A percentile compares a stretch with the other conserved stretches of the same genome.
Conservation (phyloP, 805 yeast species). For the Kurtzmaniella fragi region DNA sequence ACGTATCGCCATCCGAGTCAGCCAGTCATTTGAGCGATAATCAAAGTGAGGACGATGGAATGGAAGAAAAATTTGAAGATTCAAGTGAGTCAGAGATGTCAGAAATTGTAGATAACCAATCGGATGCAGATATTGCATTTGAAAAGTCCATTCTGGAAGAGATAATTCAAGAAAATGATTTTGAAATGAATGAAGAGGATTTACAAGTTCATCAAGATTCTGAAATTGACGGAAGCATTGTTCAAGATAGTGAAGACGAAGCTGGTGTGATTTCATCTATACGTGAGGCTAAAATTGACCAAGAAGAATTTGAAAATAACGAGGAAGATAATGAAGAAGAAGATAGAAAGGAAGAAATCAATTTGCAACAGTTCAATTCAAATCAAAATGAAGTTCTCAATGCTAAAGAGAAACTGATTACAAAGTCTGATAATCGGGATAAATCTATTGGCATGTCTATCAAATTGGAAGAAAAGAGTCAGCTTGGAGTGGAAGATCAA, state of each 20-base stretch:
- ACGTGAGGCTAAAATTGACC: not conserved
- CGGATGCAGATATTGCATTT: too few relatives aligned
- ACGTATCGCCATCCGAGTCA: not conserved
- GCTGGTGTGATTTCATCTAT: not conserved
- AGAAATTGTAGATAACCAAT: not conserved
- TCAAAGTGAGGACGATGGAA: not conserved
- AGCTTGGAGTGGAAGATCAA: too few relatives aligned
- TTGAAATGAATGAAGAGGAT: not conserved
- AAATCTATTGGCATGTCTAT: too few relatives aligned
- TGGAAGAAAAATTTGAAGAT: not conserved
- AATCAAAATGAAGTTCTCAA: not conserved
- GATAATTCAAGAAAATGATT: not conserved
- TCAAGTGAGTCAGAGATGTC: not conserved
- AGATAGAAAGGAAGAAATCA: not conserved
- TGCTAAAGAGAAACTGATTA: too few relatives aligned
- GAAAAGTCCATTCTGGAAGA: too few relatives aligned
- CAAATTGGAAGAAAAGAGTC: too few relatives aligned
- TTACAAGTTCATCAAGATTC: not conserved
- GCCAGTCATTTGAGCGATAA: slow-evolving; percentile 1
- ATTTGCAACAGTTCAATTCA: not conserved
- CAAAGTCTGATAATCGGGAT: too few relatives aligned
- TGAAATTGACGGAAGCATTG: not conserved
- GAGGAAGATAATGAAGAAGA: slow-evolving; percentile 4
- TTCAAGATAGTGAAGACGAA: not conserved
- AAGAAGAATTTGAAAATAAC: slow-evolving; percentile 1